A percentile compares a stretch with the other conserved stretches of the same genome.
Conservation (phyloP, 345 rosid species). For the Acer yangbiense region DNA sequence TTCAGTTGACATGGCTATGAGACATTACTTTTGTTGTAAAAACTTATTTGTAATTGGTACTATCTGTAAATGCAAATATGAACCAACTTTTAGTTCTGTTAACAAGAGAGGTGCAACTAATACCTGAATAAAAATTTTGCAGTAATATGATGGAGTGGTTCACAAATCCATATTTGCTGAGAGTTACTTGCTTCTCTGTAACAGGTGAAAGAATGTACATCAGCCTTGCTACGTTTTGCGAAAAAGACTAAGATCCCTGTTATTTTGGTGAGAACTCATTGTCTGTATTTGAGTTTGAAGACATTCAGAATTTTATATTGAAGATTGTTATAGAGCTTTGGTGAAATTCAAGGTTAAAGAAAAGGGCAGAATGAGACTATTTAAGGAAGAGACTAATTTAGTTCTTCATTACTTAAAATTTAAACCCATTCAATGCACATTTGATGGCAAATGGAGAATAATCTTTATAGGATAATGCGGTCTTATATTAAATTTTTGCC, state of each 20-base stretch:
- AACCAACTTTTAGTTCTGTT: not conserved
- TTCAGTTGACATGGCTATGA: not conserved
- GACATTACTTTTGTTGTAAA: not conserved
- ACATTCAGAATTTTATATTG: not conserved
- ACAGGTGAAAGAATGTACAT: constrained; percentile 92
- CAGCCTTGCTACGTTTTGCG: constrained; percentile 85
- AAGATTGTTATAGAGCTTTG: not conserved
- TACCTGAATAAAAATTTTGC: not conserved
- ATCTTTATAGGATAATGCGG: not conserved
- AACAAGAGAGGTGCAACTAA: not conserved
- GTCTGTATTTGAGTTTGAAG: not conserved
- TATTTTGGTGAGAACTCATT: constrained; percentile 67
- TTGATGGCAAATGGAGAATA: too few relatives aligned
- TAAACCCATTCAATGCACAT: not conserved
- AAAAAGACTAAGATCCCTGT: constrained; percentile 83
- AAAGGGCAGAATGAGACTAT: not conserved
- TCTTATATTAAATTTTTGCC: not conserved
- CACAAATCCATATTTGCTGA: not conserved
- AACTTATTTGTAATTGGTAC: constrained; percentile 4
- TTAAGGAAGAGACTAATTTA: not conserved
- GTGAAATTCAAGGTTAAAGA: not conserved
- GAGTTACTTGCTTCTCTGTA: constrained; percentile 14
- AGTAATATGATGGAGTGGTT: not conserved
- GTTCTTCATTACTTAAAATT: not conserved
- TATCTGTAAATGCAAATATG: not conserved